These are phyloP conservation scores for Podaxis sp. DNA, from an alignment of 768 basidiomycete species.

Conservation along the genomic window DNA sequence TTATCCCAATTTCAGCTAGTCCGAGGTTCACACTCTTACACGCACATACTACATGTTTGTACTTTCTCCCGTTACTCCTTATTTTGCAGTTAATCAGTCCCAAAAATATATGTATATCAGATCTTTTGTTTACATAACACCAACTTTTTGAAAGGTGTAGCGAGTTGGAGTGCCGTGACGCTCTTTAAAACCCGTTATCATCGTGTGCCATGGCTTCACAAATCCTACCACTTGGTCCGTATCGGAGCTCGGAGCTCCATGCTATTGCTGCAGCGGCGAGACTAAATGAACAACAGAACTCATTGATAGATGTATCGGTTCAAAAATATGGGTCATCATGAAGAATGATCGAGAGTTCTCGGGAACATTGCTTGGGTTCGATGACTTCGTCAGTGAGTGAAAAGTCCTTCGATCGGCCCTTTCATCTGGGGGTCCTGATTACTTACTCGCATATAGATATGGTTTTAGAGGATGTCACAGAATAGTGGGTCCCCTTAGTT, in stretches of 20 bases:
- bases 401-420: background rate
- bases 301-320: conserved; percentile 97
- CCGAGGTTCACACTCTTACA: background rate
- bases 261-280: background rate
- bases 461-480: conserved; percentile 95
- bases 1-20: background rate
- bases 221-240: conserved; percentile 84
- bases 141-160: background rate
- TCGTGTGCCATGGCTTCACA: conserved; percentile 75
- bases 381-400: conserved; percentile 98
- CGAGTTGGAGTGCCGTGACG: background rate
- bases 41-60: conserved; percentile 16
- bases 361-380: conserved; percentile 92
- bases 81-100: background rate
- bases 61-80: background rate
- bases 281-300: conserved; percentile 56
- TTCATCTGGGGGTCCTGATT: background rate
- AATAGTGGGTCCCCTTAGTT: conserved; percentile 65
- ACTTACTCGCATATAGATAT: conserved; percentile 54
- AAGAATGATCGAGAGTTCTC: conserved; percentile 97
- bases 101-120: conserved; percentile 5
- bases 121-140: conserved; percentile 12
- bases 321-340: conserved; percentile 97
- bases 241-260: background rate
- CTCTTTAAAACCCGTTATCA: background rate